Base-by-base conservation (phyloP, 2,329 filamentous ascomycete genomes). In the Lachnum nothofagi region DNA sequence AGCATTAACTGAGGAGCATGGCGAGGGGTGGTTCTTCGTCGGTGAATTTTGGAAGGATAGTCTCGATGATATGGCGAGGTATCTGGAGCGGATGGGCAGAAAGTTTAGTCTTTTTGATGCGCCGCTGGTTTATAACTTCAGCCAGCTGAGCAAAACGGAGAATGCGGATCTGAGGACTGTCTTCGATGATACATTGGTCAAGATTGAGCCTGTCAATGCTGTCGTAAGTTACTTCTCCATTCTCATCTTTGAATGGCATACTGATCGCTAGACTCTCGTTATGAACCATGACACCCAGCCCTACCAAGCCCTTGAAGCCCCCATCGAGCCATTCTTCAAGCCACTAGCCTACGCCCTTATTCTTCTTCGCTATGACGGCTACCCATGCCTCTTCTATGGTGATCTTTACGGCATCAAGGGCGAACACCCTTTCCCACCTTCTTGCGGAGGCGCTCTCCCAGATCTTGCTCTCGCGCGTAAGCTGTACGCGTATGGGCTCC, bases 221-320 rank as follows among this genome's bases (percentile, higher is more conserved):
- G 78, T 85, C 42, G 76, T 78, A 66, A 67, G 75, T 63, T 7
- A 34, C 29, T 14, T 19, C 6, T 19, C 9, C 34, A 20, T 10
- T n/a, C 5, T 25, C 4, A 25, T 17, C 12, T 23, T 24, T 38
- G 19, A 42, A 39, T 19, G 40, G n/a, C 6, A 17, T 14, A 19
- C n/a, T 44, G 12, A 31, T 23, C 2, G 7, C 5, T 38, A 78
- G 67, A 87, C 83, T 0, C 74, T 87, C 4, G 82, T 88, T 1
- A 80, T 80, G 66, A 88, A 86, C 65, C 85, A 88, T 67, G 85
- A 88, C 63, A 88, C 84, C 0, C 78, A 79, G 71, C 70, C 77
- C 27, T 80, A 80, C 25, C 82, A 85, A 63, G 76, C 79, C 1
- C 71, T 83, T 37, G 80, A 78, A 60, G 73, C 80, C 0, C 77